These are phyloP conservation scores for Backusella luteola DNA, from an alignment of 192 early-diverging fungal species.

Conservation along the genomic window DNA sequence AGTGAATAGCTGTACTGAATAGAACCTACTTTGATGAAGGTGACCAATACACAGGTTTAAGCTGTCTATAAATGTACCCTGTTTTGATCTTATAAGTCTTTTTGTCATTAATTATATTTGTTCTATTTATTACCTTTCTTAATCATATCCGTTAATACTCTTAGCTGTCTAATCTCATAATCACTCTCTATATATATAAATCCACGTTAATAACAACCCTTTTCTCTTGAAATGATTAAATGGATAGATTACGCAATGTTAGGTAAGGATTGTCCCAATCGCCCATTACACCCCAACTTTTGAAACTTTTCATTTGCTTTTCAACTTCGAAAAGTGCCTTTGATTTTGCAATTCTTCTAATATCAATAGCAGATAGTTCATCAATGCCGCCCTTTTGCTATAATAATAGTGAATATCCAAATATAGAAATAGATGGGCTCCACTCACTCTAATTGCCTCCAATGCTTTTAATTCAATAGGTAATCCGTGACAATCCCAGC, in stretches of 20 bases:
- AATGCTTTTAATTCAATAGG: constrained; percentile 83
- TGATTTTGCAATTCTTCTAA: constrained; percentile 55
- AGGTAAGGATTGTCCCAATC: constrained; percentile 71
- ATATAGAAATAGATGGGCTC: neutral
- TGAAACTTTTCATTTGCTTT: constrained; percentile 57
- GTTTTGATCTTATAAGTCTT: neutral
- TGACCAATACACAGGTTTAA: constrained; percentile 84
- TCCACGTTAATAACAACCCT: neutral
- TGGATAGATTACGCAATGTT: constrained; percentile 45
- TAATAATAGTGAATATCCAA: too few species aligned
- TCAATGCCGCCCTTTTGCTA: constrained; percentile 11
- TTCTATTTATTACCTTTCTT: constrained; percentile 45
- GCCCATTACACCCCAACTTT: constrained; percentile 71
- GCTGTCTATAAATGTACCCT: constrained; percentile 72
- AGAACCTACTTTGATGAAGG: constrained; percentile 63
- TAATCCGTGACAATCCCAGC: constrained; percentile 81
- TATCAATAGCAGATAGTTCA: constrained; percentile 42
- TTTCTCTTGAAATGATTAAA: neutral
- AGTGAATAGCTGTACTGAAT: neutral
- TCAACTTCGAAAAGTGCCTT: constrained; percentile 60
- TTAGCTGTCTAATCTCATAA: constrained; percentile 71
- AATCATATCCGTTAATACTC: constrained; percentile 72
- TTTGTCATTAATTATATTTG: neutral
- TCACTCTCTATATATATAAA: constrained; percentile 51
- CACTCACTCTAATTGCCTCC: constrained; percentile 47